phyloP scores from a whole-genome alignment of 2,329 filamentous ascomycete genomes.

The Zarea fungicola region DNA sequence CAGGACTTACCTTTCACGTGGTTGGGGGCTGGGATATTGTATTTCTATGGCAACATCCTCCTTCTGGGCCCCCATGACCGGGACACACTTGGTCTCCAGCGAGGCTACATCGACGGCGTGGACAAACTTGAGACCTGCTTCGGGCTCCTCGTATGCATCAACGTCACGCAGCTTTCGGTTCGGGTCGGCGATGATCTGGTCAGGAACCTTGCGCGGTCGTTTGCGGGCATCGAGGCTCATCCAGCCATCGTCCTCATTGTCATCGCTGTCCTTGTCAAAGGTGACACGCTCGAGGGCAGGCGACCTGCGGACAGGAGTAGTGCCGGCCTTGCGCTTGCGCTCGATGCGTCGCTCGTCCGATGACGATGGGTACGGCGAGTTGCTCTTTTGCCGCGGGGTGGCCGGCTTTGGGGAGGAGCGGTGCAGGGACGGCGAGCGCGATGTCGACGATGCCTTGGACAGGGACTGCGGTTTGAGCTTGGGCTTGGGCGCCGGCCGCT shows the following conservation, averaged over 20 bases:
- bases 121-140: conserved; percentile 43
- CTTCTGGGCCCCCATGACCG: conserved; percentile 42
- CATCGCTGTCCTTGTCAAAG: conserved; percentile 47
- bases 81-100: conserved; percentile 44
- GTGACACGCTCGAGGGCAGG: conserved; percentile 44
- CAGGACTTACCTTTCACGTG: conserved; percentile 56
- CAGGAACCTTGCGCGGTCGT: conserved; percentile 39
- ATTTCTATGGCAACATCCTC: conserved; percentile 60
- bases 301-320: conserved; percentile 30
- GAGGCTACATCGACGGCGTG: conserved; percentile 55
- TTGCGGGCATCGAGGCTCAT: conserved; percentile 44
- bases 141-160: conserved; percentile 39
- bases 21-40: conserved; percentile 75
- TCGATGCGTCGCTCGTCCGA: conserved; percentile 32
- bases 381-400: conserved; percentile 34
- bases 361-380: conserved; percentile 37
- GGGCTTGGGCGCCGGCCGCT: conserved; percentile 30
- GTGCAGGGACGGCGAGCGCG: conserved; percentile 29
- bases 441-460: conserved; percentile 26
- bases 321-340: conserved; percentile 45
- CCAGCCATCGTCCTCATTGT: conserved; percentile 48
- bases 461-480: conserved; percentile 30
- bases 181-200: conserved; percentile 39
- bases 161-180: conserved; percentile 43
- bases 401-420: conserved; percentile 38